Evolutionary conservation across 352 stramenopile species (phyloP), one percentile per base, ranked within the genome.

Genomic region (Plasmopara halstedii): DNA sequence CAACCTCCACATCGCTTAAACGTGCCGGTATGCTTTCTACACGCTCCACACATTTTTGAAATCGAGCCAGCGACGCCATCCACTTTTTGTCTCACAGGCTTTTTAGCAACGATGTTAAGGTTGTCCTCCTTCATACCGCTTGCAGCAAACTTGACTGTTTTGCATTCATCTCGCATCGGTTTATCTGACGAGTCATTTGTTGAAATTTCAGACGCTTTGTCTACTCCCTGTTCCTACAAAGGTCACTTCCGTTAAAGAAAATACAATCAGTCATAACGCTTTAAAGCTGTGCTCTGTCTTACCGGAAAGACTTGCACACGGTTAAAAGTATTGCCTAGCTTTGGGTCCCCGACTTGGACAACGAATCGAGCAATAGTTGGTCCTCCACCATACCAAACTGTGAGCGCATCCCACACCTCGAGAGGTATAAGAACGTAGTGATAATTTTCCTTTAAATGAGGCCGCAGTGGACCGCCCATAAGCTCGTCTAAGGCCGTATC

Each of bases 231-330:
- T 17, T 81, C 65, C 62, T 76, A 29, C 25, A 47, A 48, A 18
- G 44, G 20, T 31, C 15, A 39, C 14, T 25, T 48, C 25, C 14
- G 8, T 37, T n/a, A n/a, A n/a, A n/a, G n/a, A n/a, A n/a, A n/a
- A n/a, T 35, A 18, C n/a, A 35, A 35, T 17, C 2, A 18, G n/a
- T 17, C 2, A 4, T 13, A 14, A 35, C 31, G 6, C n/a, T 13
- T 8, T 35, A n/a, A 7, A 18, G n/a, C 11, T 15, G 11, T 4
- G n/a, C 11, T 17, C 14, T 35, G n/a, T 15, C 67, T n/a, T 53
- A 81, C 66, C 47, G 73, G 78, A 27, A 87, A 88, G n/a, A 90
- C 61, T 19, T 89, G 58, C n/a, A 92, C 80, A 27, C 67, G 62
- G 40, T 82, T 88, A 40, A 81, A 85, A 14, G 53, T 36, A 33